A percentile compares a stretch with the other conserved stretches of the same genome.
phyloP scores from a whole-genome alignment of 2,329 filamentous ascomycete genomes.

The Alternaria incomplexa region DNA sequence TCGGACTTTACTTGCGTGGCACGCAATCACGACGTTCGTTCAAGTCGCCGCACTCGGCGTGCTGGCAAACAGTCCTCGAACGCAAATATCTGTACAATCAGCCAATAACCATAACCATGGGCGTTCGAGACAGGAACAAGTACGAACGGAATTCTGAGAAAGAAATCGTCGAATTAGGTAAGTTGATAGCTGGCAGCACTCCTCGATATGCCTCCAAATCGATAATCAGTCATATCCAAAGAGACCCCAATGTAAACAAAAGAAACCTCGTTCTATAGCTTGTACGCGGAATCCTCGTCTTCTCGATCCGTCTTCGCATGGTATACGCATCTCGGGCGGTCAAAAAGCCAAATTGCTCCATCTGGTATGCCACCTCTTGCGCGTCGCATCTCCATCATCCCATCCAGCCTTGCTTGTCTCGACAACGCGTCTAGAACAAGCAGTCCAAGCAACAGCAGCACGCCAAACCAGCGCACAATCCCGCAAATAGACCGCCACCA shows the following conservation, averaged over 20 bases:
- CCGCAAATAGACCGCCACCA: conserved; percentile 51
- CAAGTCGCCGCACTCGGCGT: conserved; percentile 9
- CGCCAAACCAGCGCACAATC: conserved; percentile 53
- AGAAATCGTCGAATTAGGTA: background rate
- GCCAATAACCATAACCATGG: background rate
- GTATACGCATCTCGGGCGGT: background rate
- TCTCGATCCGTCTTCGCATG: background rate
- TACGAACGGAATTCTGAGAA: background rate
- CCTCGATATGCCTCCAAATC: background rate
- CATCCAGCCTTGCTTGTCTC: background rate
- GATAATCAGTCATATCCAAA: background rate
- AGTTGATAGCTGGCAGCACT: background rate
- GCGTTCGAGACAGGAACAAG: conserved; percentile 7
- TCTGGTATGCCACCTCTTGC: background rate
- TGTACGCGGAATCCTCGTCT: background rate
- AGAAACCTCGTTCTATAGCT: conserved; percentile 7
- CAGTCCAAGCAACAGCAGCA: conserved; percentile 61
- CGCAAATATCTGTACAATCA: background rate
- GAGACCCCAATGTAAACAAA: conserved; percentile 1
- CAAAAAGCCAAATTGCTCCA: background rate
- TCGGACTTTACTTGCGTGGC: background rate
- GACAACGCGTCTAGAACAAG: conserved; percentile 49
- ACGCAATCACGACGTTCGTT: conserved; percentile 12
- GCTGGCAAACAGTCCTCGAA: conserved; percentile 9
- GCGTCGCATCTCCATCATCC: background rate